phyloP scores from a whole-genome alignment of 2,329 filamentous ascomycete genomes.

The Cercospora zeina region DNA sequence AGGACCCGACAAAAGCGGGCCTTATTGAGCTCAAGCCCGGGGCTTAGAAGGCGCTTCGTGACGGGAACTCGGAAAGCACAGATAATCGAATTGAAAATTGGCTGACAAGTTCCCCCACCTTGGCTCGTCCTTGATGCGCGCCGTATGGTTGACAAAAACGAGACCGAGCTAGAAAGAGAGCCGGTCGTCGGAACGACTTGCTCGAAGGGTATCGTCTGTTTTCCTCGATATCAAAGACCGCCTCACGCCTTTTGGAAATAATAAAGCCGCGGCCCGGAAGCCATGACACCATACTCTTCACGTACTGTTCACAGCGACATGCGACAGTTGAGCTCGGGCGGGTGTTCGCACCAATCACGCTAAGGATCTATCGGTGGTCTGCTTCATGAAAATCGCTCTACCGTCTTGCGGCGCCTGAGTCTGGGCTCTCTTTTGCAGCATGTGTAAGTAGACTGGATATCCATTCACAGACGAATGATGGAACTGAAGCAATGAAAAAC shows the following conservation, averaged over 20 bases:
- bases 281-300: not conserved
- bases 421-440: not conserved
- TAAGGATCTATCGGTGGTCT: not conserved
- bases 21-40: slow-evolving; percentile 32
- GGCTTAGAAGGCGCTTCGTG: not conserved
- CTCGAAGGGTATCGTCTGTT: too few species aligned
- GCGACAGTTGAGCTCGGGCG: not conserved
- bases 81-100: too few species aligned
- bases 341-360: not conserved
- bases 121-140: too few species aligned
- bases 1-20: slow-evolving; percentile 28
- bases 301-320: not conserved
- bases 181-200: too few species aligned
- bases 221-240: too few species aligned
- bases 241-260: not conserved
- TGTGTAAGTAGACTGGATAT: not conserved
- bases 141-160: too few species aligned
- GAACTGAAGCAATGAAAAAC: not conserved
- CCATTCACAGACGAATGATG: not conserved
- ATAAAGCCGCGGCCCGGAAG: not conserved
- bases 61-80: too few species aligned
- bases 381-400: not conserved
- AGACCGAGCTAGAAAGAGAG: too few species aligned
- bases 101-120: too few species aligned
- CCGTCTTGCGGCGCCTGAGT: not conserved